Evolutionary conservation across 176 grass and related monocot genomes (phyloP).

Genomic region (Calamus simplicifolius): DNA sequence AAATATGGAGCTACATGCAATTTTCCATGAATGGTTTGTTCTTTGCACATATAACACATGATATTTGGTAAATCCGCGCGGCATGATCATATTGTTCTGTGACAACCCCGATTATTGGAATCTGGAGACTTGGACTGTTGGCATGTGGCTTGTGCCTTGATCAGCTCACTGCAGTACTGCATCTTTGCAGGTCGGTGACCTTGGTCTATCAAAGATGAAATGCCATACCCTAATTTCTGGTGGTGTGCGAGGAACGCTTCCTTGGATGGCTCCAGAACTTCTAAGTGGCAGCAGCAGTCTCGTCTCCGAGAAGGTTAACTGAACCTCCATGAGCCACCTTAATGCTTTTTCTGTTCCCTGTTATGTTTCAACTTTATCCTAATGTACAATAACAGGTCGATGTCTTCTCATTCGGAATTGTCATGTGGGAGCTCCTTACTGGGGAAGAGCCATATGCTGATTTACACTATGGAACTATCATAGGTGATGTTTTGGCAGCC

Average conservation of each 20-base stretch:
- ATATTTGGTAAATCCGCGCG: too few relatives aligned
- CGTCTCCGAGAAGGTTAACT: slow-evolving; percentile 84
- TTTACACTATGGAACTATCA: slow-evolving; percentile 87
- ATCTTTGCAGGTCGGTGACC: slow-evolving; percentile 77
- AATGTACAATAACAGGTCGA: slow-evolving; percentile 45
- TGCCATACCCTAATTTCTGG: slow-evolving; percentile 88
- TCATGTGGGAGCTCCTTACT: slow-evolving; percentile 95
- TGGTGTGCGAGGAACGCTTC: slow-evolving; percentile 91
- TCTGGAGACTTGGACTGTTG: too few relatives aligned
- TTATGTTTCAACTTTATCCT: not conserved
- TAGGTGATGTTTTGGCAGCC: slow-evolving; percentile 32
- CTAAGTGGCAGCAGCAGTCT: slow-evolving; percentile 81
- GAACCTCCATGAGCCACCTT: not conserved
- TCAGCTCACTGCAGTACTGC: not conserved
- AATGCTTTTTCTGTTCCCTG: not conserved
- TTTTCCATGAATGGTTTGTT: too few relatives aligned
- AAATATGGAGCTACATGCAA: too few relatives aligned
- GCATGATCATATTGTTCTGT: too few relatives aligned
- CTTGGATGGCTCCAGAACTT: slow-evolving; percentile 98
- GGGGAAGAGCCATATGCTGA: slow-evolving; percentile 88
- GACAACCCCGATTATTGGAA: too few relatives aligned
- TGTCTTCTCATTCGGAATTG: slow-evolving; percentile 95
- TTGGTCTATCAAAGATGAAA: slow-evolving; percentile 96
- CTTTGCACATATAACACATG: too few relatives aligned
- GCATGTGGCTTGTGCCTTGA: not conserved